These are phyloP conservation scores for Cercospora sojina DNA, from an alignment of 2,329 filamentous ascomycete genomes.

Conservation along the genomic window DNA sequence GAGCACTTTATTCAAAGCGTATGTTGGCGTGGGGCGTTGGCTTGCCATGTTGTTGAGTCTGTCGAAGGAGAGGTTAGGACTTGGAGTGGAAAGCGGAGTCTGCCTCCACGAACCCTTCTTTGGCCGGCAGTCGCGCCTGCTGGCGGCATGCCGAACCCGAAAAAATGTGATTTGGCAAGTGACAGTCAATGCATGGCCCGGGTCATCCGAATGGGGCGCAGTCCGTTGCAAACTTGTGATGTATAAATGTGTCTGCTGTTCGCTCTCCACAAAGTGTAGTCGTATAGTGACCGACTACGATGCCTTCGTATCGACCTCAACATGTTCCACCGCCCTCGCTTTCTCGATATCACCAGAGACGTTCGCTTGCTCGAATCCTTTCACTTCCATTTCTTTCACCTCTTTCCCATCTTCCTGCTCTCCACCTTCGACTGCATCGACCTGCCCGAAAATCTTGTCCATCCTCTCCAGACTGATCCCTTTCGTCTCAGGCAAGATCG, in stretches of 20 bases:
- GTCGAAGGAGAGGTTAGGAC: too few species aligned
- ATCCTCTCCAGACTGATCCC: constrained; percentile 44
- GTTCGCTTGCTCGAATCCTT: not conserved
- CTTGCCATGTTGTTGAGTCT: too few species aligned
- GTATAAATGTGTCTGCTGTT: not conserved
- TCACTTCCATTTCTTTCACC: constrained; percentile 12
- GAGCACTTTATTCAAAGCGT: too few species aligned
- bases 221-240: too few species aligned
- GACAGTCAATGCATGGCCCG: too few species aligned
- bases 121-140: too few species aligned
- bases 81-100: too few species aligned
- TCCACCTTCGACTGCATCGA: constrained; percentile 42
- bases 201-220: too few species aligned
- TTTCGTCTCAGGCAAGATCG: constrained; percentile 40
- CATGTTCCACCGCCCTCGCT: constrained; percentile 14
- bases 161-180: too few species aligned
- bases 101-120: too few species aligned
- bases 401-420: constrained; percentile 34
- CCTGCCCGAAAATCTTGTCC: constrained; percentile 34
- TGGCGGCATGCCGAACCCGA: too few species aligned
- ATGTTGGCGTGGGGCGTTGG: too few species aligned
- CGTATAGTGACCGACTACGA: not conserved
- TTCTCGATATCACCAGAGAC: constrained; percentile 16
- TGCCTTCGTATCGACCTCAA: constrained; percentile 9
- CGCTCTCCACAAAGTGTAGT: not conserved